Percentiles rank a stretch among this genome's conserved stretches.
These are phyloP conservation scores for Rhizopus sp. DNA, from an alignment of 371 early-diverging fungal species.

Conservation along the genomic window DNA sequence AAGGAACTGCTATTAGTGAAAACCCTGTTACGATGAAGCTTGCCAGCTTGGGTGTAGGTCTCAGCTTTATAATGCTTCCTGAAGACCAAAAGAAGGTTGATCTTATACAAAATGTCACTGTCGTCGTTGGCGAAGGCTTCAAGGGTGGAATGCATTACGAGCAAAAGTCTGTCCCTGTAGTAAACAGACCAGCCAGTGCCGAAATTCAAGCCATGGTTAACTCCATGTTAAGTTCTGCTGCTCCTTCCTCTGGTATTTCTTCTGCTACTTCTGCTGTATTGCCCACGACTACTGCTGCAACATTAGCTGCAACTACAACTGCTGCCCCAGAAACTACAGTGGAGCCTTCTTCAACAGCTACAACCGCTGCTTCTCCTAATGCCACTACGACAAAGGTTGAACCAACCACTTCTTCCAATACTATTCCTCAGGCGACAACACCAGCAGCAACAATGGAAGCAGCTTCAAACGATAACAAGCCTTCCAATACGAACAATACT, in stretches of 20 bases:
- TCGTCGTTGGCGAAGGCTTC: slow-evolving; percentile 41
- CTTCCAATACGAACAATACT: neutral
- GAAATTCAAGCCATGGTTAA: slow-evolving; percentile 6
- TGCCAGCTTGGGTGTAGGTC: slow-evolving; percentile 7
- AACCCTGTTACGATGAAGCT: slow-evolving; percentile 27
- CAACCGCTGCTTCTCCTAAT: neutral
- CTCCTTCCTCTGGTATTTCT: slow-evolving; percentile 1
- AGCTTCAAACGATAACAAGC: neutral
- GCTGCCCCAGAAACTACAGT: slow-evolving; percentile 4
- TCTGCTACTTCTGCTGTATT: slow-evolving; percentile 1
- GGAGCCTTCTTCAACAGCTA: neutral
- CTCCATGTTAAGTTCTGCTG: neutral
- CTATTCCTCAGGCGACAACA: neutral
- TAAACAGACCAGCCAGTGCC: slow-evolving; percentile 11
- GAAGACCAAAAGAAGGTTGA: slow-evolving; percentile 24
- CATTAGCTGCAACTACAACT: slow-evolving; percentile 2
- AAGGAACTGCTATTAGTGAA: slow-evolving; percentile 21
- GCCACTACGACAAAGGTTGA: neutral
- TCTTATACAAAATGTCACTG: slow-evolving; percentile 37
- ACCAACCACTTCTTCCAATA: neutral
- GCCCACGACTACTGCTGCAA: slow-evolving; percentile 8
- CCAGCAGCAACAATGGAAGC: neutral
- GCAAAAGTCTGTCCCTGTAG: slow-evolving; percentile 34
- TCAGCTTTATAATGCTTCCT: slow-evolving; percentile 14
- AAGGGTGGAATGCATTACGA: slow-evolving; percentile 32